These are phyloP conservation scores for Phialocephala sp. DNA, from an alignment of 2,329 filamentous ascomycete species.

Conservation along the genomic window DNA sequence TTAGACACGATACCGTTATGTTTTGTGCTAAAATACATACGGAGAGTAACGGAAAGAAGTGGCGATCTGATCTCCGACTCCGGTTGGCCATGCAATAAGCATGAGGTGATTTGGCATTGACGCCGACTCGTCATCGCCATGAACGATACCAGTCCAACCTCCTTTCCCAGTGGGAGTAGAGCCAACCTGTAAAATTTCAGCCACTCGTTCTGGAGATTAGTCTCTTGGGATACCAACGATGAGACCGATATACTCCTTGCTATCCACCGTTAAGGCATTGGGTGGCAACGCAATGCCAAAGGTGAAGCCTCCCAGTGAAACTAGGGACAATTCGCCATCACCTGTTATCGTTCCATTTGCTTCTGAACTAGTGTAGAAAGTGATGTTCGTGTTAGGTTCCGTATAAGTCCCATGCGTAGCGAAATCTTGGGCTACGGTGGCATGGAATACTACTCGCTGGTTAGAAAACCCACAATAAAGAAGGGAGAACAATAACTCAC, in stretches of 20 bases:
- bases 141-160: slow-evolving; percentile 60
- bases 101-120: slow-evolving; percentile 63
- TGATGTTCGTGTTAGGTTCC: slow-evolving; percentile 56
- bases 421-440: slow-evolving; percentile 37
- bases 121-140: slow-evolving; percentile 50
- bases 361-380: slow-evolving; percentile 57
- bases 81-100: slow-evolving; percentile 61
- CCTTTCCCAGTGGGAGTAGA: slow-evolving; percentile 55
- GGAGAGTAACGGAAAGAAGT: slow-evolving; percentile 63
- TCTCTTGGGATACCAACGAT: slow-evolving; percentile 49
- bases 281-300: slow-evolving; percentile 61
- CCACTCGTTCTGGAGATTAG: slow-evolving; percentile 1
- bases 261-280: slow-evolving; percentile 52
- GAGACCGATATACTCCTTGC: slow-evolving; percentile 64
- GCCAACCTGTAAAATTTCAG: slow-evolving; percentile 41
- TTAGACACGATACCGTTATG: background rate
- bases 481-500: slow-evolving; percentile 27
- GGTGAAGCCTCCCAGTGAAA: slow-evolving; percentile 50
- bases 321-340: slow-evolving; percentile 39
- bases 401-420: slow-evolving; percentile 45
- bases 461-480: slow-evolving; percentile 22
- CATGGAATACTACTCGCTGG: slow-evolving; percentile 24
- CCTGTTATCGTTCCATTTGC: slow-evolving; percentile 45
- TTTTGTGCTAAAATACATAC: slow-evolving; percentile 29
- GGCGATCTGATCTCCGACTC: slow-evolving; percentile 54